Percentiles rank a stretch among this genome's conserved stretches.
Evolutionary conservation across 2,329 filamentous ascomycete genomes (phyloP).

Genomic region (Moelleriella libera): DNA sequence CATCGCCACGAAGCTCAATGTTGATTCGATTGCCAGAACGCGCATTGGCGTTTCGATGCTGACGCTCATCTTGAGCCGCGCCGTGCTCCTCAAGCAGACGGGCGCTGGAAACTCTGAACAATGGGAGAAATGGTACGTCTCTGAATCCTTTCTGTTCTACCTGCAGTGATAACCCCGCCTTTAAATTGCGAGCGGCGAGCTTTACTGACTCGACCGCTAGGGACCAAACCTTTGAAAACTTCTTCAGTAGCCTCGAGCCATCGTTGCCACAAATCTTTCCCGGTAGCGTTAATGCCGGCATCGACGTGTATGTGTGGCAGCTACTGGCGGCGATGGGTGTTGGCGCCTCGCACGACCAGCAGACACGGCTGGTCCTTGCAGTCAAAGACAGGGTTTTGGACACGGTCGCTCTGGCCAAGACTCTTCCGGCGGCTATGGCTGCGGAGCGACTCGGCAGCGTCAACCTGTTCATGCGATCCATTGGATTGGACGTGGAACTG

Average conservation of each 20-base stretch:
- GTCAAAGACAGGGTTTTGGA: slow-evolving; percentile 98
- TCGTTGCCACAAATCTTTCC: slow-evolving; percentile 80
- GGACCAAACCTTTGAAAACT: slow-evolving; percentile 65
- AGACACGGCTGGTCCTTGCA: slow-evolving; percentile 83
- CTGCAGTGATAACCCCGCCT: no score
- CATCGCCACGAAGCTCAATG: slow-evolving; percentile 68
- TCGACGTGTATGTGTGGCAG: slow-evolving; percentile 97
- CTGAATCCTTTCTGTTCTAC: background rate
- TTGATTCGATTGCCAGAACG: slow-evolving; percentile 73
- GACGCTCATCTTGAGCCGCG: slow-evolving; percentile 87
- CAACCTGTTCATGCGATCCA: slow-evolving; percentile 96
- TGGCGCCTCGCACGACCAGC: slow-evolving; percentile 83
- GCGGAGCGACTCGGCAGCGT: slow-evolving; percentile 77
- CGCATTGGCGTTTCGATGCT: slow-evolving; percentile 80
- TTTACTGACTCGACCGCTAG: slow-evolving; percentile 26
- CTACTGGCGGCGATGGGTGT: slow-evolving; percentile 92
- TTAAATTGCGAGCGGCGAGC: no score
- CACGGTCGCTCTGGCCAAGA: slow-evolving; percentile 79
- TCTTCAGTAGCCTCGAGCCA: slow-evolving; percentile 81
- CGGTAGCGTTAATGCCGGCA: slow-evolving; percentile 73
- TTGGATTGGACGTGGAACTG: slow-evolving; percentile 90
- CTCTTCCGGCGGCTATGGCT: slow-evolving; percentile 74
- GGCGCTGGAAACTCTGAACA: slow-evolving; percentile 55
- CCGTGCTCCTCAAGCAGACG: slow-evolving; percentile 81
- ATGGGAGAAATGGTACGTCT: slow-evolving; percentile 63